Percentiles rank a stretch among this genome's conserved stretches.
These are phyloP conservation scores for Rhynchosporium graminicola DNA, from an alignment of 2,329 filamentous ascomycete species.

Conservation along the genomic window DNA sequence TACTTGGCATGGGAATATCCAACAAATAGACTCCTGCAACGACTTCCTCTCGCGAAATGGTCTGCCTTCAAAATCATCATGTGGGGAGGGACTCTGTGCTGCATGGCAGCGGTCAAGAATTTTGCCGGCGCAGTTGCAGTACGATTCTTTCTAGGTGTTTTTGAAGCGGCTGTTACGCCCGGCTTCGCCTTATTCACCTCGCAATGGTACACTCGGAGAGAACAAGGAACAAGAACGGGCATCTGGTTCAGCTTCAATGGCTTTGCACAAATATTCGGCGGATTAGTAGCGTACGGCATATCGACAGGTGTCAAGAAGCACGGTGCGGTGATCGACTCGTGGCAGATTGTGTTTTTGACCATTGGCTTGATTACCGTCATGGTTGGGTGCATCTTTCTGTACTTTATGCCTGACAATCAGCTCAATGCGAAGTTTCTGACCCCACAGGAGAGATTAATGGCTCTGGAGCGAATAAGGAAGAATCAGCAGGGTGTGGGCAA, in stretches of 20 bases:
- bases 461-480: conserved; percentile 48
- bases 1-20: conserved; percentile 39
- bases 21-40: conserved; percentile 45
- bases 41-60: conserved; percentile 64
- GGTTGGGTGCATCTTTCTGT: conserved; percentile 46
- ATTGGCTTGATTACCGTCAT: conserved; percentile 49
- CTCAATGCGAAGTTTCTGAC: conserved; percentile 48
- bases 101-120: conserved; percentile 62
- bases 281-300: conserved; percentile 63
- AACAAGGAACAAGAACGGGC: conserved; percentile 62
- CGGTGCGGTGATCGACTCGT: conserved; percentile 52
- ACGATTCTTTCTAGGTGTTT: conserved; percentile 67
- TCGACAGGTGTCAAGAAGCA: conserved; percentile 52
- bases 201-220: conserved; percentile 72
- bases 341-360: conserved; percentile 59
- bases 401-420: conserved; percentile 47
- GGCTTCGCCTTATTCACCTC: conserved; percentile 68
- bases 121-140: conserved; percentile 64
- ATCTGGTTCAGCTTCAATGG: conserved; percentile 73
- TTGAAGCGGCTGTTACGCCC: conserved; percentile 68
- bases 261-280: conserved; percentile 63
- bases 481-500: conserved; percentile 61
- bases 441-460: conserved; percentile 47
- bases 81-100: conserved; percentile 61
- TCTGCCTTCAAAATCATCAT: conserved; percentile 61